Evolutionary conservation across 2,329 filamentous ascomycete species (phyloP), one percentile per base, ranked within the genome.

Genomic region (Cladosporium cucumerinum): DNA sequence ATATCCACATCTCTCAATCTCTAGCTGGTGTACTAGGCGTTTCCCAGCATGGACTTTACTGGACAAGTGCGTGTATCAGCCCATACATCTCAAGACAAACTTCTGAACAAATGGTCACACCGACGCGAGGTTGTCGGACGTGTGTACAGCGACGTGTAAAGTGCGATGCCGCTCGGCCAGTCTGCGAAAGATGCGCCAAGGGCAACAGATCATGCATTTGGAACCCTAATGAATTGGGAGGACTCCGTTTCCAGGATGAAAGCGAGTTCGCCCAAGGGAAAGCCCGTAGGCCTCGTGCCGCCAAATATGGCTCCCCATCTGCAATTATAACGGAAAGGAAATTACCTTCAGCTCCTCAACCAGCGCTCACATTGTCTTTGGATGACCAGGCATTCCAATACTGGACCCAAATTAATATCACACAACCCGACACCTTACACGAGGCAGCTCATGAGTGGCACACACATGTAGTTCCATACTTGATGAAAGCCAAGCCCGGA

Each of bases 381-480:
- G 70, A 72, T 18, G 55, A 64, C 8, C 68, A 71, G 62, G 71
- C 70, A 18, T 67, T 73, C 21, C 55, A 71, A 21, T 71, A 69
- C 55, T 73, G 70, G 71, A 55, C 55, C 14, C 46, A 62, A n/a
- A 67, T 68, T 36, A 69, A 70, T 16, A 66, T 68, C 5, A 52
- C 62, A 3, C 65, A 69, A 61, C 66, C 66, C 23, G 54, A 67
- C 3, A 68, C 68, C 32, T 34, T 71, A 7, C 61, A 64, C 32
- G 70, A 70, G 25, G 64, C 70, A 18, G 66, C 68, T 23, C 65
- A 68, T 25, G 70, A 72, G 58, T 73, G 69, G 59, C 66, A 67
- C 16, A 57, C 65, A 4, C 63, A 68, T 49, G 70, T 70, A 23
- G 52, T 70, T 2, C 66, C 46, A 4, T 60, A 66, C 32, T 69